phyloP scores from a whole-genome alignment of 441 rosid genomes.

The Mallotus japonicus region DNA sequence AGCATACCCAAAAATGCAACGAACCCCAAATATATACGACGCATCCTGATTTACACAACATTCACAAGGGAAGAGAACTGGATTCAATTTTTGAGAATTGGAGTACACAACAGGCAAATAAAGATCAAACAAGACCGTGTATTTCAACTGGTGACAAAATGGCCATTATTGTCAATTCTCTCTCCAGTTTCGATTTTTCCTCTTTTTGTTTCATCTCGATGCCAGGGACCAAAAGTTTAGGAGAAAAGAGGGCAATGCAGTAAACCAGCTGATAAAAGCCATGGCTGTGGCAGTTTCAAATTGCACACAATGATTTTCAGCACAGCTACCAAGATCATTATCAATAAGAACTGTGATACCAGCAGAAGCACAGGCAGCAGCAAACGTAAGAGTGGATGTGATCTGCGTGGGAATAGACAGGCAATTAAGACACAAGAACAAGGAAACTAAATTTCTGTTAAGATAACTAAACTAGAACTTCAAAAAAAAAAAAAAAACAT shows the following conservation, averaged over 20 bases:
- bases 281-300: constrained; percentile 74
- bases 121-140: constrained; percentile 13
- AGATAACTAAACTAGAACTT: not conserved
- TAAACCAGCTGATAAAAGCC: constrained; percentile 76
- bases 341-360: constrained; percentile 84
- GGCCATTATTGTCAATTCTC: not conserved
- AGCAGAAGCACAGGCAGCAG: constrained; percentile 84
- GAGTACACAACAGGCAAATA: constrained; percentile 12
- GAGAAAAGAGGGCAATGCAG: constrained; percentile 66
- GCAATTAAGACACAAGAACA: not conserved
- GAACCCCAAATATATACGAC: constrained; percentile 17
- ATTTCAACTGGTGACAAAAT: constrained; percentile 12
- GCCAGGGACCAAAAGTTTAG: constrained; percentile 74
- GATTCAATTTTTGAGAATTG: constrained; percentile 8
- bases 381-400: constrained; percentile 65
- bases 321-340: constrained; percentile 62
- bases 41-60: constrained; percentile 26
- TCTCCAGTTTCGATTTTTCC: not conserved
- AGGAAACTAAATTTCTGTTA: not conserved
- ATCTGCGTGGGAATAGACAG: constrained; percentile 43
- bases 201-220: constrained; percentile 38
- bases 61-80: constrained; percentile 13
- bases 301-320: constrained; percentile 53
- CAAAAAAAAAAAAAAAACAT: not conserved
- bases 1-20: not conserved